A percentile compares a stretch with the other conserved stretches of the same genome.
phyloP scores from a whole-genome alignment of 495 filamentous ascomycete species.

The Choiromyces venosus region DNA sequence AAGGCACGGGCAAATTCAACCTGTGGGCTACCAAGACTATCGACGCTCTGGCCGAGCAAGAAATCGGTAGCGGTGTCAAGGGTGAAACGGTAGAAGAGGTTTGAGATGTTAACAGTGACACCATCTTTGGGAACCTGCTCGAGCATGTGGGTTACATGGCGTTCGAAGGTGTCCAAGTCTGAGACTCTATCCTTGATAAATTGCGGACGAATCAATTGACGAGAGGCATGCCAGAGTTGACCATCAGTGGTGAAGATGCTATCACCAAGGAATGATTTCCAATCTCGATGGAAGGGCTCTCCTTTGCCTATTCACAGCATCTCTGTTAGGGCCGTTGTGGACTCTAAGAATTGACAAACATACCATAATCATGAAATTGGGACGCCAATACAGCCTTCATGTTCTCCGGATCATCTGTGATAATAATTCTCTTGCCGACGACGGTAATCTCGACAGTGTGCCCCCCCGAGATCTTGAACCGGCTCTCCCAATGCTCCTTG shows the following conservation, averaged over 20 bases:
- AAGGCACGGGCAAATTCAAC: constrained; percentile 67
- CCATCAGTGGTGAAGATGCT: constrained; percentile 77
- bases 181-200: constrained; percentile 76
- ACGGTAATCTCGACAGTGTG: constrained; percentile 59
- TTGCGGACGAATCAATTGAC: constrained; percentile 69
- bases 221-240: constrained; percentile 64
- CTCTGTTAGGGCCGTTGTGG: constrained; percentile 21
- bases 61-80: constrained; percentile 82
- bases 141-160: constrained; percentile 63
- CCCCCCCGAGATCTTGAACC: constrained; percentile 46
- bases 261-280: constrained; percentile 69
- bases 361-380: constrained; percentile 62
- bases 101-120: constrained; percentile 58
- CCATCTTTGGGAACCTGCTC: constrained; percentile 55
- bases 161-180: constrained; percentile 74
- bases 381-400: constrained; percentile 74
- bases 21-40: constrained; percentile 58
- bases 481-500: constrained; percentile 55
- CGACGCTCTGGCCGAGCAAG: constrained; percentile 68
- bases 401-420: constrained; percentile 62
- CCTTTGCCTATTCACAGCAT: constrained; percentile 68
- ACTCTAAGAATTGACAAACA: background rate
- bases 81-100: constrained; percentile 73
- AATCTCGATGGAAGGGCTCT: constrained; percentile 60
- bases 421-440: constrained; percentile 53